Percentiles rank a stretch among this genome's conserved stretches.
Conservation (phyloP, 106 monocot species). For the Agapanthus africanus region DNA sequence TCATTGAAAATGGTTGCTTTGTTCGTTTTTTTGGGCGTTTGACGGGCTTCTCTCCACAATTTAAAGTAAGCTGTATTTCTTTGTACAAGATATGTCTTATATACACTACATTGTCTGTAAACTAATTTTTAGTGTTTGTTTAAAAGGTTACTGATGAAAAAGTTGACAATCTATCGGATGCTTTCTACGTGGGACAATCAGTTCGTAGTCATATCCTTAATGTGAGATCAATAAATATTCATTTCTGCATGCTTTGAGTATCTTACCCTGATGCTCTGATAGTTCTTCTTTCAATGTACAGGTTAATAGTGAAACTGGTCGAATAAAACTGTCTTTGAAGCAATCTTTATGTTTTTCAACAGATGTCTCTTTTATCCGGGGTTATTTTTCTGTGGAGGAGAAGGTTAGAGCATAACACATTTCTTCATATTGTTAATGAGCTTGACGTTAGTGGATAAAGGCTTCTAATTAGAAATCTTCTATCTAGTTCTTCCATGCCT, state of each 20-base stretch:
- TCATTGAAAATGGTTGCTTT: slow-evolving; percentile 84
- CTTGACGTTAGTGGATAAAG: not conserved
- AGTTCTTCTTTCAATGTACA: slow-evolving; percentile 16
- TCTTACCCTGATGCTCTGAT: not conserved
- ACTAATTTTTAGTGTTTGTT: slow-evolving; percentile 25
- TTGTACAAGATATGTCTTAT: not conserved
- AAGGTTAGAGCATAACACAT: slow-evolving; percentile 36
- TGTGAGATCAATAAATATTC: slow-evolving; percentile 36
- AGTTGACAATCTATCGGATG: slow-evolving; percentile 43
- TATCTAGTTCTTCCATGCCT: not conserved
- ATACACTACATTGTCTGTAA: too few relatives aligned
- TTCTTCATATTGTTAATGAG: not conserved
- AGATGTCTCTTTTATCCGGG: slow-evolving; percentile 55
- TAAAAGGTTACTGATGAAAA: slow-evolving; percentile 50
- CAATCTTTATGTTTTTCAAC: slow-evolving; percentile 86
- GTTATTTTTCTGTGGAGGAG: slow-evolving; percentile 78
- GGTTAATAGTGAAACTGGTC: slow-evolving; percentile 59
- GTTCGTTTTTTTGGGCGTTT: slow-evolving; percentile 91
- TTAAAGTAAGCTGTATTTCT: slow-evolving; percentile 40
- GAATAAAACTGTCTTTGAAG: slow-evolving; percentile 71
- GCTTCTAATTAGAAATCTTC: not conserved
- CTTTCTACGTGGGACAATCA: slow-evolving; percentile 85
- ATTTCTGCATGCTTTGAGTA: not conserved
- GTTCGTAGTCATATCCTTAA: slow-evolving; percentile 64
- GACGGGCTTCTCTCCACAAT: slow-evolving; percentile 78